Base-by-base conservation (phyloP, 2,329 filamentous ascomycete genomes). In the Xylogone sp. region DNA sequence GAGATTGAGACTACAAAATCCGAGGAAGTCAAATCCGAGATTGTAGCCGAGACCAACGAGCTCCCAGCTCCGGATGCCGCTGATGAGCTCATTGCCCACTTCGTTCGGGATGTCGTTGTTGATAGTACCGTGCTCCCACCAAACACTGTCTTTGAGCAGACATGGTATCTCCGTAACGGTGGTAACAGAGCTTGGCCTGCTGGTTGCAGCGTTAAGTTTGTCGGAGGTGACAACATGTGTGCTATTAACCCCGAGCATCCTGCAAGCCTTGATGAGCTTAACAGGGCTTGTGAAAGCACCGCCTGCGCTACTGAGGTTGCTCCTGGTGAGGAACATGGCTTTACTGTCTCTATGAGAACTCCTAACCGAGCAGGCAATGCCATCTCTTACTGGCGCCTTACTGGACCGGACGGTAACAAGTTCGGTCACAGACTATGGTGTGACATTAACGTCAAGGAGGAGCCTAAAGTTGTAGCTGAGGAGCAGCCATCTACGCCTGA, bases 341-440 rank as follows among this genome's bases (percentile, higher is more conserved):
- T 99, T 75, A 90, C 87, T 34, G 88, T 97, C 31, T 75, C 86
- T 42, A 83, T 99, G 69, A 90, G 90, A 69, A 89, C 90, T 18
- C 91, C 93, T 16, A 71, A 76, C 48, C 87, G 88, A 46, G 72
- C 83, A 50, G 92, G 93, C 50, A 88, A 87, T 69, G 79, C 86
- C 53, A 94, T 96, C 64, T 97, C 94, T 1, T 97, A 97, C 79
- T 99, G 94, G 94, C 91, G 93, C 56, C 75, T 99, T 59, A 95
- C 92, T 61, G 84, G 89, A 53, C 78, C 84, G 7, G 84, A 90
- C 52, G 92, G 92, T 21, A 75, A 80, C 57, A 87, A 90, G 58
- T 97, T 97, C 59, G 94, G 94, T 39, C 89, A 97, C 73, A 88
- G 91, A 64, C 77, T 99, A 45, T 99, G 93, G 93, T 97, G 93